phyloP scores from a whole-genome alignment of 768 basidiomycete species.

The Leucosporidium creatinivorum region DNA sequence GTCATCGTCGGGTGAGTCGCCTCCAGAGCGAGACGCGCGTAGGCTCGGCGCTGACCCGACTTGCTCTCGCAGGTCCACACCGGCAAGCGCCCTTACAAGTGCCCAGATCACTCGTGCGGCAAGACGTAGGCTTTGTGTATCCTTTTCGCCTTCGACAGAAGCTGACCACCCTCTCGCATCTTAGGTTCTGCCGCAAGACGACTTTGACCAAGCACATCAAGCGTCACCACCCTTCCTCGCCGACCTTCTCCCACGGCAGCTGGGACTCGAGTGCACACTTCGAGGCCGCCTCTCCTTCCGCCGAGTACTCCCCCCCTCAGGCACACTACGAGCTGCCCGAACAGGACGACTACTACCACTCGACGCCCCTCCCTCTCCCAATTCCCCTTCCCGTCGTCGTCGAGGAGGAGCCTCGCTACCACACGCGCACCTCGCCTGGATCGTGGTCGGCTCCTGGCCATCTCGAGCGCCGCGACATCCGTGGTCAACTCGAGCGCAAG shows the following conservation, averaged over 20 bases:
- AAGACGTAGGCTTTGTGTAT: slow-evolving; percentile 35
- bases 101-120: slow-evolving; percentile 36
- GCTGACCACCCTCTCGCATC: background rate
- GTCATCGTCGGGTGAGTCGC: slow-evolving; percentile 67
- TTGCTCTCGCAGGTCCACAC: slow-evolving; percentile 37
- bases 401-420: background rate
- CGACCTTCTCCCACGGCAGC: background rate
- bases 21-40: too few relatives aligned
- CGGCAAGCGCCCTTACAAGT: slow-evolving; percentile 43
- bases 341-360: background rate
- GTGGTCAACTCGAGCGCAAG: too few relatives aligned
- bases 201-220: slow-evolving; percentile 44
- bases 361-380: background rate
- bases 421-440: background rate
- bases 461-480: background rate
- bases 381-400: background rate
- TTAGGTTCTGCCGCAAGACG: slow-evolving; percentile 43
- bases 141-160: background rate
- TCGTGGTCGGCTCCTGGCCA: slow-evolving; percentile 1
- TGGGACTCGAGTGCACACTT: background rate
- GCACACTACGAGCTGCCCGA: background rate
- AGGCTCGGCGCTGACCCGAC: background rate
- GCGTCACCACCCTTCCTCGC: slow-evolving; percentile 33
- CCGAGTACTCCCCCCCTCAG: background rate
- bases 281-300: background rate